Conservation (phyloP, 2,329 filamentous ascomycete species). For the Trichoderma atrobrunneum region DNA sequence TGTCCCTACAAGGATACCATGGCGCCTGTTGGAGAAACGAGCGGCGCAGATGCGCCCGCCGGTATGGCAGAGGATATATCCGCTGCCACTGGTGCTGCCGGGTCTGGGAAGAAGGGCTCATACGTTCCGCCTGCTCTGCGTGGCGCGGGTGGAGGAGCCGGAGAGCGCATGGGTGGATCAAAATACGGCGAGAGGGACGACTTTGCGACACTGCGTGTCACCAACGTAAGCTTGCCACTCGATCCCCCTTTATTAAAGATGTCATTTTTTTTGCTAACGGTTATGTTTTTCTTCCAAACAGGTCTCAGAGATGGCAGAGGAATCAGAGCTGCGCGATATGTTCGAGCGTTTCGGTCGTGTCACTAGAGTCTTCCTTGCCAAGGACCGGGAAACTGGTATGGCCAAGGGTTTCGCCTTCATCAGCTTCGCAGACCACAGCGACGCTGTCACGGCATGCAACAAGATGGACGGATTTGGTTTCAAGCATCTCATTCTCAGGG, state of each 20-base stretch:
- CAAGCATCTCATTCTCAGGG: slow-evolving; percentile 80
- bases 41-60: slow-evolving; percentile 52
- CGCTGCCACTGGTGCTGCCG: slow-evolving; percentile 45
- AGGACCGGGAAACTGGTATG: slow-evolving; percentile 92
- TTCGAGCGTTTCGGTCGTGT: slow-evolving; percentile 97
- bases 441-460: slow-evolving; percentile 88
- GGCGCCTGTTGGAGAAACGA: slow-evolving; percentile 72
- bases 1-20: slow-evolving; percentile 99
- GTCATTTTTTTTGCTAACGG: neutral
- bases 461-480: slow-evolving; percentile 98
- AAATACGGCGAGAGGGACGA: slow-evolving; percentile 95
- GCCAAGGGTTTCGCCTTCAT: slow-evolving; percentile 99
- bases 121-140: slow-evolving; percentile 95
- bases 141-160: slow-evolving; percentile 60
- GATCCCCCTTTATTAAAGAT: neutral
- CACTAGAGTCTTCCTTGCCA: slow-evolving; percentile 94
- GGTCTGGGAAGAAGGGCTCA: slow-evolving; percentile 69
- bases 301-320: slow-evolving; percentile 97
- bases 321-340: slow-evolving; percentile 92
- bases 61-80: slow-evolving; percentile 51
- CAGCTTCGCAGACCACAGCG: slow-evolving; percentile 85
- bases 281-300: slow-evolving; percentile 34
- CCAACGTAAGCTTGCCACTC: slow-evolving; percentile 64
- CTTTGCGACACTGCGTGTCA: slow-evolving; percentile 91
- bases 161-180: slow-evolving; percentile 77